Evolutionary conservation across 2,329 filamentous ascomycete species (phyloP).

Genomic region (Keithomyces neogunnii): DNA sequence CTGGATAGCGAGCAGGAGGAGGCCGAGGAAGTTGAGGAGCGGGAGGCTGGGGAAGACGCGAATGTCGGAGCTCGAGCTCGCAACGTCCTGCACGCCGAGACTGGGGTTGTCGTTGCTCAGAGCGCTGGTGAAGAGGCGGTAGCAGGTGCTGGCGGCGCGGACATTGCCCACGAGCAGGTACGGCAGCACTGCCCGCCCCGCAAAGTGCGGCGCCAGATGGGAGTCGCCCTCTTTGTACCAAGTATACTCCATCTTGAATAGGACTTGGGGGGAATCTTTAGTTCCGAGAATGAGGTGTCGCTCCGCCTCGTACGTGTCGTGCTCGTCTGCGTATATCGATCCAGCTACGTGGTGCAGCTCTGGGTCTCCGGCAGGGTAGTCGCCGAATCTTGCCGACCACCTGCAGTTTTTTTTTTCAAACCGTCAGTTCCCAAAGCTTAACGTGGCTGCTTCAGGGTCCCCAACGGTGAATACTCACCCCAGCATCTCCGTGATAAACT

Average conservation of each 20-base stretch:
- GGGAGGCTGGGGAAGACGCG: slow-evolving; percentile 84
- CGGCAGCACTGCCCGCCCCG: slow-evolving; percentile 77
- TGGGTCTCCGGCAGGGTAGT: slow-evolving; percentile 84
- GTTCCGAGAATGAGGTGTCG: slow-evolving; percentile 83
- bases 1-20: slow-evolving; percentile 77
- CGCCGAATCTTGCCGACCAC: slow-evolving; percentile 81
- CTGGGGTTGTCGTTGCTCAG: slow-evolving; percentile 32
- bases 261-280: slow-evolving; percentile 72
- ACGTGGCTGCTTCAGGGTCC: background rate
- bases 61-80: slow-evolving; percentile 61
- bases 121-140: slow-evolving; percentile 51
- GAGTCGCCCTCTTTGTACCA: slow-evolving; percentile 90
- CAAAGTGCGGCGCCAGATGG: slow-evolving; percentile 80
- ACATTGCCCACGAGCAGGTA: slow-evolving; percentile 89
- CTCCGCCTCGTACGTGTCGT: slow-evolving; percentile 89
- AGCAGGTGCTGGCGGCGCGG: slow-evolving; percentile 75
- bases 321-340: slow-evolving; percentile 82
- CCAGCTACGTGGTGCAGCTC: slow-evolving; percentile 92
- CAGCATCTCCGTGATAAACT: slow-evolving; percentile 80
- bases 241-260: slow-evolving; percentile 77
- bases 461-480: slow-evolving; percentile 37
- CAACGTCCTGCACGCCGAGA: slow-evolving; percentile 74
- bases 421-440: too few species aligned
- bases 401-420: slow-evolving; percentile 13
- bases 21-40: slow-evolving; percentile 86